These are phyloP conservation scores for Neostapfia colusana DNA, from an alignment of 176 grass and related monocot species.

Conservation along the genomic window DNA sequence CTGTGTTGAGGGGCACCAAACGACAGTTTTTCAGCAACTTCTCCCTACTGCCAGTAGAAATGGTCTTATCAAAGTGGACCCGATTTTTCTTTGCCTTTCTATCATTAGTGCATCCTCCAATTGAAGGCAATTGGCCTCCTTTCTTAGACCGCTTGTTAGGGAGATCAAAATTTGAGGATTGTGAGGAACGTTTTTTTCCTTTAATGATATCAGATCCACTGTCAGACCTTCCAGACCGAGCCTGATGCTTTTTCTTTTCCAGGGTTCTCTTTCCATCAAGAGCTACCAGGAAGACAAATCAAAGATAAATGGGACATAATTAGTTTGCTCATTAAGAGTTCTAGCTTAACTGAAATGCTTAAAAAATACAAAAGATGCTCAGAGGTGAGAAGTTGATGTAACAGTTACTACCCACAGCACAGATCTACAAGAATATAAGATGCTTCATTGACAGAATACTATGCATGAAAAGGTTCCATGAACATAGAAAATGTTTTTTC, in stretches of 20 bases:
- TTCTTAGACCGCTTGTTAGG: slow-evolving; percentile 42
- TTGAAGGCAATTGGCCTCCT: slow-evolving; percentile 18
- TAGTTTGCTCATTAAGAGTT: neutral
- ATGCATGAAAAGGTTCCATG: slow-evolving; percentile 1
- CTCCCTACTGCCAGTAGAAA: neutral
- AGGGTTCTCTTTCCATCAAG: slow-evolving; percentile 31
- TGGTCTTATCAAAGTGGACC: neutral
- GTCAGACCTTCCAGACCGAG: slow-evolving; percentile 15
- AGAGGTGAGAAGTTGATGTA: neutral
- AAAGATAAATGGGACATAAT: neutral
- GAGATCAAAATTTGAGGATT: slow-evolving; percentile 32
- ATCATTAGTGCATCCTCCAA: neutral
- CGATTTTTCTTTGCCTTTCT: slow-evolving; percentile 4
- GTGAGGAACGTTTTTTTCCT: slow-evolving; percentile 36
- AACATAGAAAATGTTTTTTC: neutral
- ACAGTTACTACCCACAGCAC: slow-evolving; percentile 7
- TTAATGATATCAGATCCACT: slow-evolving; percentile 14
- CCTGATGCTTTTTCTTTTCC: slow-evolving; percentile 33
- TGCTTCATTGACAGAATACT: neutral
- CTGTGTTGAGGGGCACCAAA: neutral
- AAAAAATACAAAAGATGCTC: neutral
- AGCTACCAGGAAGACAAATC: slow-evolving; percentile 26
- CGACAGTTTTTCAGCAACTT: neutral
- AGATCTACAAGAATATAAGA: slow-evolving; percentile 11
- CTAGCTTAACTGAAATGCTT: neutral